Conservation (phyloP, 2,329 filamentous ascomycete genomes). For the Hymenoscyphus fraxineus region DNA sequence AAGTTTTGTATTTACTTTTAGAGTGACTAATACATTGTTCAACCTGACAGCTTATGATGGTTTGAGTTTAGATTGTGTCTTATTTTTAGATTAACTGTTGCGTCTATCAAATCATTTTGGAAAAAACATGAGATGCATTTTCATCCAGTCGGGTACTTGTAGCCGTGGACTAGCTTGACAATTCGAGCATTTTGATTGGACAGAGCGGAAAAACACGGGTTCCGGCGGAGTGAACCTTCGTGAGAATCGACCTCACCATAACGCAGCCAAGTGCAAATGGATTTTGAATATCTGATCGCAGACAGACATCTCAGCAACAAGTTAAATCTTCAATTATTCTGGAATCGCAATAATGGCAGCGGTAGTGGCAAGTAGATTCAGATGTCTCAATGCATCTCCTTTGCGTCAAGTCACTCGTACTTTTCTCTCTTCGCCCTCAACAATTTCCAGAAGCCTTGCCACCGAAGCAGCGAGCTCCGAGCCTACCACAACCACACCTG, state of each 20-base stretch:
- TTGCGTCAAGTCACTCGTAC: conserved; percentile 24
- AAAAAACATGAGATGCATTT: too few species aligned
- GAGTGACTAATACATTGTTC: too few species aligned
- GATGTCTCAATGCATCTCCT: conserved; percentile 31
- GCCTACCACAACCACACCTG: conserved; percentile 18
- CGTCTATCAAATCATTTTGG: too few species aligned
- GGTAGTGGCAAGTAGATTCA: conserved; percentile 26
- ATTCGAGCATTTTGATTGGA: background rate
- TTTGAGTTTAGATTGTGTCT: too few species aligned
- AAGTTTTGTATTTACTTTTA: too few species aligned
- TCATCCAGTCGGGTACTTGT: too few species aligned
- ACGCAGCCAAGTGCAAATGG: background rate
- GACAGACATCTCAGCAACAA: background rate
- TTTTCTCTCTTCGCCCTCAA: conserved; percentile 19
- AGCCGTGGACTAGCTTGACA: background rate
- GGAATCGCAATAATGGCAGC: conserved; percentile 26
- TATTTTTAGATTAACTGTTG: too few species aligned
- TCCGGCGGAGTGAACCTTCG: background rate
- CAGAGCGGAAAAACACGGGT: background rate
- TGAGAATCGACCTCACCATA: background rate
- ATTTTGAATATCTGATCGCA: background rate
- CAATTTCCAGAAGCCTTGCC: conserved; percentile 28
- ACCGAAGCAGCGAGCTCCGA: conserved; percentile 24
- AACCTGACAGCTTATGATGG: too few species aligned
- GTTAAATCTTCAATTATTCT: background rate